phyloP scores from a whole-genome alignment of 345 rosid species.

The Corchorus capsularis region DNA sequence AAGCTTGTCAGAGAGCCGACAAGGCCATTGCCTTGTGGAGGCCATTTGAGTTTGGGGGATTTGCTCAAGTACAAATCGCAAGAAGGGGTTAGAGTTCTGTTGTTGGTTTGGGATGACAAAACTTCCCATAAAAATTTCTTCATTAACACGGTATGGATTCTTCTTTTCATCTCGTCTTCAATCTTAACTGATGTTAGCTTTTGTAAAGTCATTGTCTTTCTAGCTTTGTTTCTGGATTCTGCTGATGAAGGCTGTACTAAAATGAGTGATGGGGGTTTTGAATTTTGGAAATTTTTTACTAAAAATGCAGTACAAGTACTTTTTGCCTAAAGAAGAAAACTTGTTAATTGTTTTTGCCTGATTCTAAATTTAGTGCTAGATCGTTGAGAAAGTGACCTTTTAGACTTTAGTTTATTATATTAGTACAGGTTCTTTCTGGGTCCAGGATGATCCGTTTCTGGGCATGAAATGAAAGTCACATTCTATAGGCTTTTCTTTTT shows the following conservation, averaged over 20 bases:
- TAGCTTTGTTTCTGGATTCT: neutral
- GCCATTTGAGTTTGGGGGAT: conserved; percentile 67
- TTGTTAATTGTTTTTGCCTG: neutral
- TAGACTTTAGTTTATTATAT: neutral
- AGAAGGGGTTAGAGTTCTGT: conserved; percentile 82
- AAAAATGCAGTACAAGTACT: neutral
- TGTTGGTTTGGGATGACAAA: conserved; percentile 95
- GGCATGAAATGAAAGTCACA: neutral
- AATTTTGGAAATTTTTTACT: neutral
- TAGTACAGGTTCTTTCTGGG: neutral
- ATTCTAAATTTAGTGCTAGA: neutral
- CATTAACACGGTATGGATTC: conserved; percentile 58
- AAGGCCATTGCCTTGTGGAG: conserved; percentile 59
- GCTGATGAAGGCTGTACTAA: neutral
- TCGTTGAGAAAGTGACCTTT: neutral
- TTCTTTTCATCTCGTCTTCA: neutral
- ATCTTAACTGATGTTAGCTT: neutral
- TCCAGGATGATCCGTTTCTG: neutral
- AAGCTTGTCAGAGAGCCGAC: conserved; percentile 70
- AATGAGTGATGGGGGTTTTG: neutral
- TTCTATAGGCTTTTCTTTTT: neutral
- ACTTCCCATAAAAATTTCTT: conserved; percentile 78
- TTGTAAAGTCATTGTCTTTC: conserved; percentile 6
- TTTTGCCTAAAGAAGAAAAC: neutral
- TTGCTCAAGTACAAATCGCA: conserved; percentile 77